These are phyloP conservation scores for Solanum virginianum DNA, from an alignment of 257 asterid species.

Conservation along the genomic window DNA sequence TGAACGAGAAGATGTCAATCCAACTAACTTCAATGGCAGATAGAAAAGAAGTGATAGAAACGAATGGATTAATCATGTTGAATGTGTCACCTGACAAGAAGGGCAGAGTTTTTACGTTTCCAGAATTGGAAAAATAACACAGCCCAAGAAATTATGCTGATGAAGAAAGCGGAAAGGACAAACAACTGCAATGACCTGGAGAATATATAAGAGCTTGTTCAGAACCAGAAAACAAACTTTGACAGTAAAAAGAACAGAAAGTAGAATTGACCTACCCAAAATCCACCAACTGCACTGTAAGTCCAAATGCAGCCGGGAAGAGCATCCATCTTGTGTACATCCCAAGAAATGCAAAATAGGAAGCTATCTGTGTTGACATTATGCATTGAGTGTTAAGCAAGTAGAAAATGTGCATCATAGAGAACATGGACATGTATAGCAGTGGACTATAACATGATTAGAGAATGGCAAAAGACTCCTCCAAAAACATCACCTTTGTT, in stretches of 20 bases:
- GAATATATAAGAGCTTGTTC: background rate
- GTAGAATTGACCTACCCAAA: slow-evolving; percentile 52
- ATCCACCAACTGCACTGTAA: slow-evolving; percentile 60
- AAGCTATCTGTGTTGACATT: slow-evolving; percentile 53
- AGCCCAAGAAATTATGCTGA: slow-evolving; percentile 78
- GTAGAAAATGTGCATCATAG: background rate
- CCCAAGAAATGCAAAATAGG: slow-evolving; percentile 84
- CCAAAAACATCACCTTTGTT: slow-evolving; percentile 42
- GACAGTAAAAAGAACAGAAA: background rate
- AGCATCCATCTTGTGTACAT: slow-evolving; percentile 93
- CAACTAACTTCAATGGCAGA: background rate
- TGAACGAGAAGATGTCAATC: background rate
- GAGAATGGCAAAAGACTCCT: background rate
- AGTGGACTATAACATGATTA: background rate
- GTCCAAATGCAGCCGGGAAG: slow-evolving; percentile 82
- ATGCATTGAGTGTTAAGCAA: background rate
- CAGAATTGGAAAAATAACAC: slow-evolving; percentile 86
- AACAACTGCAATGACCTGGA: slow-evolving; percentile 59
- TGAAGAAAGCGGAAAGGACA: slow-evolving; percentile 81
- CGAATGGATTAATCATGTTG: background rate
- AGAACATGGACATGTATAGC: slow-evolving; percentile 1
- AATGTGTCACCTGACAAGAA: slow-evolving; percentile 46
- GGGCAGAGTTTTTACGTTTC: slow-evolving; percentile 86
- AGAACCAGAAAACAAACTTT: background rate
- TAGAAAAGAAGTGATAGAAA: background rate